Evolutionary conservation across 108 stramenopile genomes (phyloP), one percentile per base, ranked within the genome.

Genomic region (Skeletonema grethae): DNA sequence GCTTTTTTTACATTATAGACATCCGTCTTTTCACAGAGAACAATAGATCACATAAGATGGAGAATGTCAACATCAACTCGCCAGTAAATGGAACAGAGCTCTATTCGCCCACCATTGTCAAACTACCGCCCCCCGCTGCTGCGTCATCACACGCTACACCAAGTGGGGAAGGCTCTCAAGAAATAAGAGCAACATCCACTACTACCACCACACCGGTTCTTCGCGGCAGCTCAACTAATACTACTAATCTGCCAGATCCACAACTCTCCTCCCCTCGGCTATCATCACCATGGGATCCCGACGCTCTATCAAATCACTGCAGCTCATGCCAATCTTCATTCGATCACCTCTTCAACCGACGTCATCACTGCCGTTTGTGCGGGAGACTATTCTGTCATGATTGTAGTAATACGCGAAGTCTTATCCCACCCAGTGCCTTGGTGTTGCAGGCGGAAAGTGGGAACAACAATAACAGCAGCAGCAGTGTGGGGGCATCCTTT

Each of bases 301-400:
- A 95, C 74, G 60, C 60, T 7, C 16, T 46, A 9, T 74, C 76
- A 30, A 29, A 34, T 4, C 50, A 61, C 35, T 96, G 95, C 72
- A 61, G 74, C 18, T 22, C 66, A 15, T 96, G 95, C 57, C 63
- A 41, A 13, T 29, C 58, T 13, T 77, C 64, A 34, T 96, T 95
- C 73, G 84, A 86, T 69, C 68, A 72, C 8, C 45, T 96, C 41
- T 76, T 76, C 53, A 83, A 95, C 64, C 90, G 91, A 0, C 73
- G 87, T 13, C 95, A 96, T 62, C 95, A 96, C 79, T 96, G 95
- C 68, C 91, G 95, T 12, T 66, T 88, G 29, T 96, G 95, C 64
- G 95, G 95, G 7, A 77, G 86, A 57, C 80, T 96, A 18, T 96
- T 93, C 70, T 96, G 95, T 60, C 69, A 85, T 32, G 63, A 79